Conservation (phyloP, 1,139 yeast genomes). For the Protomyces pachydermus region DNA sequence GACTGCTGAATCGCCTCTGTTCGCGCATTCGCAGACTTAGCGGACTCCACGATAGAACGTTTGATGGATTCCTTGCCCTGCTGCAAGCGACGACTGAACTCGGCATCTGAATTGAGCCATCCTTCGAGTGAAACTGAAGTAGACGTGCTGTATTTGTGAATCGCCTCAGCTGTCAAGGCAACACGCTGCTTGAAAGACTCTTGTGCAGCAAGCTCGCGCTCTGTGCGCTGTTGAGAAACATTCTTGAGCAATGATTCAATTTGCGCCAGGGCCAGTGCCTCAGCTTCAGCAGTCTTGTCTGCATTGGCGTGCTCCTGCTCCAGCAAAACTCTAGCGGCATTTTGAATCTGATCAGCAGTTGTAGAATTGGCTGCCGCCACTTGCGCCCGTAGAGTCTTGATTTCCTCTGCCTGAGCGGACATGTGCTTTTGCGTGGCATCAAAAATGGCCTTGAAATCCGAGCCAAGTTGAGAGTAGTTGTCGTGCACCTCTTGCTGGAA, state of each 20-base stretch:
- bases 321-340: neutral
- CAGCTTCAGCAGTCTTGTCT: conserved; percentile 17
- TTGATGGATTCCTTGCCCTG: conserved; percentile 32
- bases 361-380: conserved; percentile 26
- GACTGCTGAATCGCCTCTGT: conserved; percentile 31
- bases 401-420: conserved; percentile 31
- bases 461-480: conserved; percentile 34
- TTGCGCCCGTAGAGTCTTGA: conserved; percentile 32
- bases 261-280: neutral
- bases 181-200: neutral
- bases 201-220: neutral
- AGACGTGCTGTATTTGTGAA: neutral
- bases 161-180: neutral
- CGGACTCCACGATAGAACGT: conserved; percentile 30
- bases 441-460: conserved; percentile 33
- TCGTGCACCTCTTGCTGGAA: conserved; percentile 33
- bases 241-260: conserved; percentile 1
- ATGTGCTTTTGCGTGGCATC: conserved; percentile 33
- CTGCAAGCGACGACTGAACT: conserved; percentile 29
- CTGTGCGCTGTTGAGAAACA: neutral
- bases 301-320: conserved; percentile 14
- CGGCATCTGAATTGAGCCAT: conserved; percentile 31
- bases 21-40: conserved; percentile 30
- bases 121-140: conserved; percentile 14
- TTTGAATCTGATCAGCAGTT: conserved; percentile 23